Evolutionary conservation across 202 grass and related monocot species (phyloP).

Genomic region (Digitaria exilis): DNA sequence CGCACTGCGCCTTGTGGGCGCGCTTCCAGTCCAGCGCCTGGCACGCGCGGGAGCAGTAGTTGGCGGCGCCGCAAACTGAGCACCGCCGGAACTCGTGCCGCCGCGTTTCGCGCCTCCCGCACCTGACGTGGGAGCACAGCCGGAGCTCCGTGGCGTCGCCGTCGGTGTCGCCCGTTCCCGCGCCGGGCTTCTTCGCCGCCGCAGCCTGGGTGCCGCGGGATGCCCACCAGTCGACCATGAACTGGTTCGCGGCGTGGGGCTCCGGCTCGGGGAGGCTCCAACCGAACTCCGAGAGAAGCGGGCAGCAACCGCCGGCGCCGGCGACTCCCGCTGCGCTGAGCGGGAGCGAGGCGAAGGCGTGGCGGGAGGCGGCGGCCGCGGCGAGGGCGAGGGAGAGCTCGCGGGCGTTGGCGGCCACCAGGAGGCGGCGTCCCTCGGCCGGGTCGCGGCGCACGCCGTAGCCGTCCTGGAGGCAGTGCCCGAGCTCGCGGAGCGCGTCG

Average conservation of each 20-base stretch:
- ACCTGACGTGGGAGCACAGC: slow-evolving; percentile 72
- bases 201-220: slow-evolving; percentile 4
- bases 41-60: slow-evolving; percentile 98
- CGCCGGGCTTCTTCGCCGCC: neutral
- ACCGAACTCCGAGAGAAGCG: slow-evolving; percentile 48
- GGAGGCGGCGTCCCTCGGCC: slow-evolving; percentile 66
- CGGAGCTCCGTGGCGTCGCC: slow-evolving; percentile 40
- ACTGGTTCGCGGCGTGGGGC: slow-evolving; percentile 71
- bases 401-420: slow-evolving; percentile 67
- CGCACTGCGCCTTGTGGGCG: slow-evolving; percentile 66
- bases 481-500: slow-evolving; percentile 89
- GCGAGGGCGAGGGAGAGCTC: slow-evolving; percentile 65
- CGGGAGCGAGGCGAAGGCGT: neutral
- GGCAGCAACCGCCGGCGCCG: neutral
- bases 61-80: slow-evolving; percentile 86
- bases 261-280: slow-evolving; percentile 61
- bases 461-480: slow-evolving; percentile 96
- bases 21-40: slow-evolving; percentile 95
- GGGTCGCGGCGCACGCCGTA: slow-evolving; percentile 78
- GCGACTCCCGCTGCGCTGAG: neutral
- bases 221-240: slow-evolving; percentile 77
- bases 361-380: neutral
- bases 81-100: slow-evolving; percentile 96
- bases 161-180: neutral
- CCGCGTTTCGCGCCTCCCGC: slow-evolving; percentile 79